phyloP scores from a whole-genome alignment of 2,329 filamentous ascomycete species.

The Calcarisporium arbuscula region DNA sequence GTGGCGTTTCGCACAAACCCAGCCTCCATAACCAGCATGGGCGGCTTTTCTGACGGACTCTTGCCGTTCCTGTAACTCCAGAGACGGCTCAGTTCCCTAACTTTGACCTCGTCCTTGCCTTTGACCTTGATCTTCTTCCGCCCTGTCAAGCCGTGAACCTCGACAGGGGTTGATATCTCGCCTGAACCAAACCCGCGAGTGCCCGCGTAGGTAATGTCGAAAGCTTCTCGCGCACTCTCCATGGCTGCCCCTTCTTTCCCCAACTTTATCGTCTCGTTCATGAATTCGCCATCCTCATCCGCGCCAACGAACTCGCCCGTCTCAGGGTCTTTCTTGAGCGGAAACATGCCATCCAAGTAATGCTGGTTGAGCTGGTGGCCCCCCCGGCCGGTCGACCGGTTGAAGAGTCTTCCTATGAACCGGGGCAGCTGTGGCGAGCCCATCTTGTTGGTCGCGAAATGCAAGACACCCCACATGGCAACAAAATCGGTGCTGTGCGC shows the following conservation, averaged over 20 bases:
- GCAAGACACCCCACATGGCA: slow-evolving; percentile 65
- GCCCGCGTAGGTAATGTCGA: slow-evolving; percentile 41
- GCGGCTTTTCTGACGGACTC: slow-evolving; percentile 39
- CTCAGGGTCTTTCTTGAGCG: slow-evolving; percentile 35
- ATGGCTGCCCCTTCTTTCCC: slow-evolving; percentile 37
- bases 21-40: slow-evolving; percentile 26
- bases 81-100: slow-evolving; percentile 55
- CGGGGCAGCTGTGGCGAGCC: slow-evolving; percentile 43
- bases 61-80: slow-evolving; percentile 58
- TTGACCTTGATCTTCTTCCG: slow-evolving; percentile 18
- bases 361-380: slow-evolving; percentile 57
- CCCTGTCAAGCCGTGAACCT: slow-evolving; percentile 27
- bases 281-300: slow-evolving; percentile 49
- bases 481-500: slow-evolving; percentile 70
- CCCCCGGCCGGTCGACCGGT: slow-evolving; percentile 40
- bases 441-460: slow-evolving; percentile 49
- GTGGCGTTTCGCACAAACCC: slow-evolving; percentile 33
- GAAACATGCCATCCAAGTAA: slow-evolving; percentile 57
- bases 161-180: slow-evolving; percentile 27
- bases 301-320: slow-evolving; percentile 36
- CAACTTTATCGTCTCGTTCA: slow-evolving; percentile 49
- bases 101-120: slow-evolving; percentile 35
- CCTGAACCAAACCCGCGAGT: slow-evolving; percentile 29
- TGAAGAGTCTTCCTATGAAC: slow-evolving; percentile 57
- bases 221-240: slow-evolving; percentile 37